These are phyloP conservation scores for Calonectria pseudoreteaudii DNA, from an alignment of 2,329 filamentous ascomycete species.

Conservation along the genomic window DNA sequence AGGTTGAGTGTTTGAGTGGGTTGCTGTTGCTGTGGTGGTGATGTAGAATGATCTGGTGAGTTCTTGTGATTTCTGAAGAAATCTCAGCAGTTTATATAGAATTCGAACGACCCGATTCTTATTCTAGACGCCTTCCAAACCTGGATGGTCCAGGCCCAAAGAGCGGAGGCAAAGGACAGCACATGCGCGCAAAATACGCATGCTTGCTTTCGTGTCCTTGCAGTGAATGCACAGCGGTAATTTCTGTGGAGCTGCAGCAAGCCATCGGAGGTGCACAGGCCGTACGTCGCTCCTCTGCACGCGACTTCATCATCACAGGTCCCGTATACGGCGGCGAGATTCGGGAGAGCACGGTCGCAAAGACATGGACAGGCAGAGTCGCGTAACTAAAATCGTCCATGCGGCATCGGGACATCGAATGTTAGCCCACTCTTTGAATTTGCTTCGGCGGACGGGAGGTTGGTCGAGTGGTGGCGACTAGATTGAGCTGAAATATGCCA, in stretches of 20 bases:
- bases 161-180: background rate
- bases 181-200: background rate
- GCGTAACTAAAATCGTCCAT: background rate
- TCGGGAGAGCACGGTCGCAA: background rate
- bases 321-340: background rate
- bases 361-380: background rate
- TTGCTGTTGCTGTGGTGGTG: background rate
- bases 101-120: background rate
- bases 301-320: background rate
- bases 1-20: background rate
- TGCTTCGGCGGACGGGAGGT: background rate
- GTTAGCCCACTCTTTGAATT: background rate
- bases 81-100: background rate
- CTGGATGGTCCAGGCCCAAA: background rate
- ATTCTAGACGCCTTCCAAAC: background rate
- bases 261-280: background rate
- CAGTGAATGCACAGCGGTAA: background rate
- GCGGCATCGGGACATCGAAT: background rate
- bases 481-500: background rate
- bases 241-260: background rate
- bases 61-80: background rate
- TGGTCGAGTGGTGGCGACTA: background rate
- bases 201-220: background rate
- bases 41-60: background rate
- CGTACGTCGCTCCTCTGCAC: background rate